Evolutionary conservation across 257 asterid species (phyloP), one percentile per base, ranked within the genome.

Genomic region (Nicotiana benthamiana): DNA sequence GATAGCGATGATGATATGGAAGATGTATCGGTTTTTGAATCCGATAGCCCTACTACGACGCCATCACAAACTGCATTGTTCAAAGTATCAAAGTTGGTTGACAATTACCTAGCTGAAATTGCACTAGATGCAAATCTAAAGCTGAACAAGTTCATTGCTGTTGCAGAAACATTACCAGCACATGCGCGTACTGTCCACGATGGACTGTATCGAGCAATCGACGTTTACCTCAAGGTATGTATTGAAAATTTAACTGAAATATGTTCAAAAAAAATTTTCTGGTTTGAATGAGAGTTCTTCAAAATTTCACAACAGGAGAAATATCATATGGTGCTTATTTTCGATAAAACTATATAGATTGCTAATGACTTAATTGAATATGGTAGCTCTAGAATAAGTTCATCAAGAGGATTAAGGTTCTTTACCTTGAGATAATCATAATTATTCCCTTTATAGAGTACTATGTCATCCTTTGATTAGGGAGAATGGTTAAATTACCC

Each of bases 91-190:
- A 95, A 91, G 75, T 81, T 95, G 2, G 92, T 95, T 75, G 99
- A 95, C 83, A 90, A 86, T 84, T 95, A 90, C 85, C 84, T 95
- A 34, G 91, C 97, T 51, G 99, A 95, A 88, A 92, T 95, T 72
- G 99, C 99, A 40, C 97, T 98, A 0, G 99, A 95, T 76, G 89
- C 94, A 16, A 95, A 93, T 80, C 93, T 95, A 24, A 92, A 93
- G 88, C 97, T 95, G 76, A 86, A 88, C 72, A 83, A 90, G 90
- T 95, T 95, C 83, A 60, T 95, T 27, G 96, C 97, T n/a, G 83
- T 95, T 66, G 97, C 98, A 30, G 97, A 93, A 81, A 83, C 91
- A 53, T 83, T 95, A 80, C 99, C 99, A 3, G 91, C 90, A 9
- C 97, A 93, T 54, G 96, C 98, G 0, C 89, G 99, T 6, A 89